Evolutionary conservation across 495 filamentous ascomycete genomes (phyloP).

Genomic region (Talaromyces stipitatus): DNA sequence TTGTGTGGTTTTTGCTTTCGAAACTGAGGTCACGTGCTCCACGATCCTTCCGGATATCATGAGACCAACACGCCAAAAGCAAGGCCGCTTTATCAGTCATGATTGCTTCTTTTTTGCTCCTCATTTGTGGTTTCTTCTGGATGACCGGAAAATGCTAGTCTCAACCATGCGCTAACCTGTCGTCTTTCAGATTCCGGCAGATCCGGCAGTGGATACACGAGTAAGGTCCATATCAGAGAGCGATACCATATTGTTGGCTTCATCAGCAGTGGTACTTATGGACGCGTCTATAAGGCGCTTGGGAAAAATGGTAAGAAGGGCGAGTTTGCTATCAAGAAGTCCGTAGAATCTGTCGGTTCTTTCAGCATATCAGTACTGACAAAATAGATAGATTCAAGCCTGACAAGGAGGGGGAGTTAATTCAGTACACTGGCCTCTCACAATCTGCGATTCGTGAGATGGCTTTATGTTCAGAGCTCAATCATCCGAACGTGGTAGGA

Average conservation of each 20-base stretch:
- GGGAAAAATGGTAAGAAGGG: slow-evolving; percentile 65
- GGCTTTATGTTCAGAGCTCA: slow-evolving; percentile 92
- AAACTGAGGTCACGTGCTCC: slow-evolving; percentile 3
- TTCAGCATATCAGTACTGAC: not conserved
- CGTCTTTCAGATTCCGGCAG: slow-evolving; percentile 28
- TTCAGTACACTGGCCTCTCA: slow-evolving; percentile 95
- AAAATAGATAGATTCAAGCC: slow-evolving; percentile 72
- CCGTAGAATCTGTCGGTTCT: not conserved
- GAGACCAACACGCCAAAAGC: not conserved
- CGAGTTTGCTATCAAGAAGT: slow-evolving; percentile 97
- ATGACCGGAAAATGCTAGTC: not conserved
- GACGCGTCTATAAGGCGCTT: slow-evolving; percentile 91
- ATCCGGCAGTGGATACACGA: slow-evolving; percentile 53
- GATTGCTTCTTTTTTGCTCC: not conserved
- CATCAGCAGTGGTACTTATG: slow-evolving; percentile 98
- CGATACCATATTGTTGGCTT: slow-evolving; percentile 95
- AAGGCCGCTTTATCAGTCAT: not conserved
- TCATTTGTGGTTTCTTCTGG: not conserved
- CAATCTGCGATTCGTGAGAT: slow-evolving; percentile 97
- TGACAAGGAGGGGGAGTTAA: slow-evolving; percentile 91
- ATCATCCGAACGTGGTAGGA: slow-evolving; percentile 82
- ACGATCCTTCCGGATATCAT: not conserved
- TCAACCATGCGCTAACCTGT: not conserved
- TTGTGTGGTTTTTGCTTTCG: slow-evolving; percentile 9
- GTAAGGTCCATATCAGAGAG: slow-evolving; percentile 82